Percentiles rank a stretch among this genome's conserved stretches.
These are phyloP conservation scores for Fusarium tupiense DNA, from an alignment of 2,329 filamentous ascomycete genomes.

Conservation along the genomic window DNA sequence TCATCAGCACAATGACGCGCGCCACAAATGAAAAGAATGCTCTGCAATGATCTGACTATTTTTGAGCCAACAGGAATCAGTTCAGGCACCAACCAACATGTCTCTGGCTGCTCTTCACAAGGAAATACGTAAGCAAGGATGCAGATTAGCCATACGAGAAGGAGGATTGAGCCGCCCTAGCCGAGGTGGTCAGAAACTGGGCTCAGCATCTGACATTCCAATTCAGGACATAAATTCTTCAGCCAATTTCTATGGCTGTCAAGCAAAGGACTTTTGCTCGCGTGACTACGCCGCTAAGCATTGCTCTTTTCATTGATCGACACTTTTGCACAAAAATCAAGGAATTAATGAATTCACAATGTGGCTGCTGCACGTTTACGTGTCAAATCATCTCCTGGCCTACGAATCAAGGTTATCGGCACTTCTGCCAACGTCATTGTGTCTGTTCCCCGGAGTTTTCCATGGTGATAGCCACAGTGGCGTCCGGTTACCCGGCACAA, in stretches of 20 bases:
- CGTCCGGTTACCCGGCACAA: slow-evolving; percentile 7
- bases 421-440: not conserved
- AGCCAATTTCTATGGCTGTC: not conserved
- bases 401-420: not conserved
- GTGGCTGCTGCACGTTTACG: not conserved
- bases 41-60: not conserved
- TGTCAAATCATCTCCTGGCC: not conserved
- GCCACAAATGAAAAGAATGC: not conserved
- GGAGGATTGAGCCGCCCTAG: slow-evolving; percentile 19
- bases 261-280: not conserved
- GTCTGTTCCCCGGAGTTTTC: not conserved
- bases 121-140: not conserved
- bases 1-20: not conserved
- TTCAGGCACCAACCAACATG: not conserved
- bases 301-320: not conserved
- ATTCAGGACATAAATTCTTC: not conserved
- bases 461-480: not conserved
- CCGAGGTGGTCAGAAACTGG: slow-evolving; percentile 14
- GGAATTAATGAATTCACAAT: not conserved
- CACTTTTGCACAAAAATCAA: not conserved
- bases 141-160: slow-evolving; percentile 23
- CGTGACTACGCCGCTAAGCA: not conserved
- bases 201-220: slow-evolving; percentile 7
- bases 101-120: not conserved
- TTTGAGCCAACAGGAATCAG: not conserved